Conservation (phyloP, 148 eudicot genomes). For the Polygonum aviculare region DNA sequence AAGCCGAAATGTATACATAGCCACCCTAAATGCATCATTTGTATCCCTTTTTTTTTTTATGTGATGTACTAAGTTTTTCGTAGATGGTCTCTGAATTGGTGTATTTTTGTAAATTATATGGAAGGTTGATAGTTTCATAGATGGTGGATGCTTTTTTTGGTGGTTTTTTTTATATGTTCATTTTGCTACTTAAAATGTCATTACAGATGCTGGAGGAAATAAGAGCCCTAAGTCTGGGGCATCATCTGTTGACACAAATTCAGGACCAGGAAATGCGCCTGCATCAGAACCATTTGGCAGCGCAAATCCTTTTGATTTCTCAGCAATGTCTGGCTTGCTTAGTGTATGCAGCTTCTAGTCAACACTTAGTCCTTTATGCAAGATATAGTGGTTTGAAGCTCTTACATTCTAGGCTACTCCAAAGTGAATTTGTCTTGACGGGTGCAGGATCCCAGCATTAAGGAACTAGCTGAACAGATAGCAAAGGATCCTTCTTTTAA, state of each 20-base stretch:
- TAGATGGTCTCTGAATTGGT: neutral
- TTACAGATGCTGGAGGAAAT: neutral
- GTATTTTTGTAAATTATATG: neutral
- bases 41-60: neutral
- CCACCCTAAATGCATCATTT: neutral
- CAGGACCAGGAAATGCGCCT: conserved; percentile 27
- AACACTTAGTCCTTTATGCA: neutral
- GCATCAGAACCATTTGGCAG: conserved; percentile 27
- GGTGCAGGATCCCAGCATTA: conserved; percentile 64
- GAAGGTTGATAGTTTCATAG: neutral
- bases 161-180: neutral
- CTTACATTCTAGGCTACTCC: neutral
- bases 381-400: neutral
- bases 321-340: conserved; percentile 63
- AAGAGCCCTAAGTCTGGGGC: conserved; percentile 27
- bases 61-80: neutral
- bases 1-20: neutral
- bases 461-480: conserved; percentile 70
- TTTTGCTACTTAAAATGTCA: neutral
- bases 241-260: conserved; percentile 23
- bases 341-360: conserved; percentile 26
- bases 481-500: conserved; percentile 66
- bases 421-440: neutral
- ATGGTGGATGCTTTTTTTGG: neutral
- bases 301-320: conserved; percentile 70